Evolutionary conservation across 768 basidiomycete species (phyloP), one percentile per base, ranked within the genome.

Genomic region (Jaapia argillacea): DNA sequence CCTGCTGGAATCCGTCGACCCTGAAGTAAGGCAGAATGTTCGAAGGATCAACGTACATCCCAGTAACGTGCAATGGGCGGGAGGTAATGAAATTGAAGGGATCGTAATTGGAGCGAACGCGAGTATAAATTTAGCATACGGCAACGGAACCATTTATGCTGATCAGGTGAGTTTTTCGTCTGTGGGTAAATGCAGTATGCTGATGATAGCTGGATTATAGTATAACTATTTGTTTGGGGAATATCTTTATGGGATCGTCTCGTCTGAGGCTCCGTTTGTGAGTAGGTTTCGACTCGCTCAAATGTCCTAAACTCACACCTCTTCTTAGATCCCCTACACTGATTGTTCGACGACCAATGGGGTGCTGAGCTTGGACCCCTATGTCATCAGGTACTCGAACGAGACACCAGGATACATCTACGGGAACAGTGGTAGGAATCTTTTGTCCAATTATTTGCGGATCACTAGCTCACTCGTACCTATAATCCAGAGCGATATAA

Each of bases 261-360:
- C 64, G 6, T 67, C 69, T 1, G 75, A 77, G 48, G 71, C 74
- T 1, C 65, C 60, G 40, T 75, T 75, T 26, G 71, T 75, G 40
- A 28, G 62, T 51, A 6, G 20, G 25, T 16, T 12, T 28, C 16
- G n/a, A n/a, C 18, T 22, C 28, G 22, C 24, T 26, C 22, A 14
- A 26, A 6, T 16, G n/a, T 7, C 33, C 24, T 22, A 35, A 7
- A 27, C n/a, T 46, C 3, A 43, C 23, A 14, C 20, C 14, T 1
- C 21, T 5, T 22, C 10, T 2, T 40, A 75, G 72, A 68, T 79
- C 3, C 62, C 75, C 6, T 79, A 78, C 46, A 77, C 75, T 0
- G 75, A 74, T 49, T 77, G 75, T 45, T 78, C 75, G 0, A 78
- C 75, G 3, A 79, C 75, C 0, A 62, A 63, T 12, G 76, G 77